A percentile compares a stretch with the other conserved stretches of the same genome.
phyloP scores from a whole-genome alignment of 202 grass and related monocot genomes.

The Alloteropsis angusta region DNA sequence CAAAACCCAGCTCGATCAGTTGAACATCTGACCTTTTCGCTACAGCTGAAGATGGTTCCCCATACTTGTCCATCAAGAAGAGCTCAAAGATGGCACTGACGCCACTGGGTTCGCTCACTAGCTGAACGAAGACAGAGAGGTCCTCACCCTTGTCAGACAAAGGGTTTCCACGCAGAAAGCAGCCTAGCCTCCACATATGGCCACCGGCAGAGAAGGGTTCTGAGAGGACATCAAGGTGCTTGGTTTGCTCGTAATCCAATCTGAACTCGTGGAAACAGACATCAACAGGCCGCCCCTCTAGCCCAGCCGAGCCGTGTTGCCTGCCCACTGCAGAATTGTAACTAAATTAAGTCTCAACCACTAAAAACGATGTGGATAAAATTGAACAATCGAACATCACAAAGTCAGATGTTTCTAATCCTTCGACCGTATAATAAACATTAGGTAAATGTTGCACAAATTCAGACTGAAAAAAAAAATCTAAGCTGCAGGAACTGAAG shows the following conservation, averaged over 20 bases:
- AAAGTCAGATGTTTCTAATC: neutral
- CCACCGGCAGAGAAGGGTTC: neutral
- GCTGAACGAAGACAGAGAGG: neutral
- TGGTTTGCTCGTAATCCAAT: slow-evolving; percentile 4
- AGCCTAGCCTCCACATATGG: slow-evolving; percentile 11
- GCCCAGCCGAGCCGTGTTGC: neutral
- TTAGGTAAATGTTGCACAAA: neutral
- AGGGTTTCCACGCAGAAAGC: neutral
- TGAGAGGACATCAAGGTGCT: neutral
- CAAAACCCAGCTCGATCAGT: neutral
- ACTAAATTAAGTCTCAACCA: neutral
- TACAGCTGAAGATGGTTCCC: neutral
- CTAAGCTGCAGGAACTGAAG: neutral
- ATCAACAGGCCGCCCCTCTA: neutral
- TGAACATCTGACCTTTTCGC: neutral
- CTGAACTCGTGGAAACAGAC: neutral
- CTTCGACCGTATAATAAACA: neutral
- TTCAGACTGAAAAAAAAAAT: neutral
- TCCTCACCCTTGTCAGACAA: neutral
- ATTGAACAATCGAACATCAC: neutral
- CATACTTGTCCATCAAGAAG: neutral
- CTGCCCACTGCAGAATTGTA: neutral
- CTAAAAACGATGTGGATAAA: neutral
- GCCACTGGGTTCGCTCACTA: neutral
- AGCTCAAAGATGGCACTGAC: neutral